Percentiles rank a stretch among this genome's conserved stretches.
Evolutionary conservation across 1,284 basidiomycete genomes (phyloP).

Genomic region (Boletus mariae): DNA sequence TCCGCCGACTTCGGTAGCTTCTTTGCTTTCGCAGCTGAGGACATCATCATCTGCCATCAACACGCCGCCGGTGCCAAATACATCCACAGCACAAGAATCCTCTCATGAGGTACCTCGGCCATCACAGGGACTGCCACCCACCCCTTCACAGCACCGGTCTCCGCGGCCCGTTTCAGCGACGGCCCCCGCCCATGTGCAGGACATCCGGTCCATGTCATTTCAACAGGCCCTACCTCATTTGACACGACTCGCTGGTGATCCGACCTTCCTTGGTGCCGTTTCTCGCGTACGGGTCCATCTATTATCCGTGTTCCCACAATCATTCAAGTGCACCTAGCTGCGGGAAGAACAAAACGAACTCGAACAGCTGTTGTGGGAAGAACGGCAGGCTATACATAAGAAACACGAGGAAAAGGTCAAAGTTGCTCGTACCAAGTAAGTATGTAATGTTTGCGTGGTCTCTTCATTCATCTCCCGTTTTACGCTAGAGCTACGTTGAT

Average conservation of each 20-base stretch:
- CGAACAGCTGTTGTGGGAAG: slow-evolving; percentile 62
- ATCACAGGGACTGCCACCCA: slow-evolving; percentile 12
- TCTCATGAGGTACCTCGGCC: slow-evolving; percentile 10
- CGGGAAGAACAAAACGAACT: slow-evolving; percentile 63
- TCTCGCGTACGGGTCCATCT: slow-evolving; percentile 41
- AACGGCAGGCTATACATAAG: slow-evolving; percentile 53
- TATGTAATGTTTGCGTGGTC: slow-evolving; percentile 8
- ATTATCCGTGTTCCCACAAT: slow-evolving; percentile 1
- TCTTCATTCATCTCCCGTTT: slow-evolving; percentile 6
- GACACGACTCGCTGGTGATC: slow-evolving; percentile 51
- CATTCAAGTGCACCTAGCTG: slow-evolving; percentile 34
- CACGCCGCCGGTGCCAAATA: slow-evolving; percentile 12
- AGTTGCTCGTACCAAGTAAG: slow-evolving; percentile 61
- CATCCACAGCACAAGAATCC: slow-evolving; percentile 5
- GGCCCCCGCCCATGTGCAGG: slow-evolving; percentile 21
- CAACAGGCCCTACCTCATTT: slow-evolving; percentile 61
- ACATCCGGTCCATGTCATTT: slow-evolving; percentile 52
- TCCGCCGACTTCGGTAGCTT: slow-evolving; percentile 47
- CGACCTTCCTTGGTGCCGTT: slow-evolving; percentile 44
- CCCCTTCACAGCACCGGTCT: slow-evolving; percentile 7
- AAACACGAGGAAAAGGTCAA: slow-evolving; percentile 70
- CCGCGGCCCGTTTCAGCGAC: slow-evolving; percentile 14
- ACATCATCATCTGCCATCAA: slow-evolving; percentile 21
- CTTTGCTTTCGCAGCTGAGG: slow-evolving; percentile 64
- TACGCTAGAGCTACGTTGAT: slow-evolving; percentile 50